Conservation (phyloP, 768 basidiomycete genomes). For the Suillus decipiens region DNA sequence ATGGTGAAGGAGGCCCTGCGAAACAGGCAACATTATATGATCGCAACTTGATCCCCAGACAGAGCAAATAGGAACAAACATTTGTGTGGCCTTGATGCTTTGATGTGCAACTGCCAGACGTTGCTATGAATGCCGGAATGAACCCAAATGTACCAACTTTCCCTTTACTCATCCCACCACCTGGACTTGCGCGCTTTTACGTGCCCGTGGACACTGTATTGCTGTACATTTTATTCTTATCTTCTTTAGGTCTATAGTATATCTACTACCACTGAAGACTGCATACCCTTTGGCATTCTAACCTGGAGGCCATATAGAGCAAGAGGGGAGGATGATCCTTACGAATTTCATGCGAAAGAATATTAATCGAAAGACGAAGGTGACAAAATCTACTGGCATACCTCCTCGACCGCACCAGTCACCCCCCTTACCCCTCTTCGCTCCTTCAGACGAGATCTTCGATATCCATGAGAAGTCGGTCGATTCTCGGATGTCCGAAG, state of each 20-base stretch:
- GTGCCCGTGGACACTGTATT: neutral
- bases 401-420: conserved; percentile 13
- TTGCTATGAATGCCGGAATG: conserved; percentile 24
- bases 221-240: neutral
- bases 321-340: conserved; percentile 20
- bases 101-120: conserved; percentile 18
- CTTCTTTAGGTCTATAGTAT: neutral
- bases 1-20: conserved; percentile 9
- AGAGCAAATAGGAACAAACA: conserved; percentile 17
- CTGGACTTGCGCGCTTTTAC: neutral
- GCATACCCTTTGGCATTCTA: neutral
- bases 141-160: conserved; percentile 6
- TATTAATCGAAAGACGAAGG: conserved; percentile 30
- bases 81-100: conserved; percentile 20
- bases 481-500: neutral
- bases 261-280: neutral
- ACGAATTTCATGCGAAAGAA: conserved; percentile 31
- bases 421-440: conserved; percentile 11
- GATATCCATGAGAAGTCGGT: conserved; percentile 26
- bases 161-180: conserved; percentile 7
- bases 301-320: conserved; percentile 2
- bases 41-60: conserved; percentile 3
- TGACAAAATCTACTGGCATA: neutral
- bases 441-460: conserved; percentile 20
- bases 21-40: conserved; percentile 7